A percentile compares a stretch with the other conserved stretches of the same genome.
These are phyloP conservation scores for Ceratobasidium sp. DNA, from an alignment of 1,284 basidiomycete species.

Conservation along the genomic window DNA sequence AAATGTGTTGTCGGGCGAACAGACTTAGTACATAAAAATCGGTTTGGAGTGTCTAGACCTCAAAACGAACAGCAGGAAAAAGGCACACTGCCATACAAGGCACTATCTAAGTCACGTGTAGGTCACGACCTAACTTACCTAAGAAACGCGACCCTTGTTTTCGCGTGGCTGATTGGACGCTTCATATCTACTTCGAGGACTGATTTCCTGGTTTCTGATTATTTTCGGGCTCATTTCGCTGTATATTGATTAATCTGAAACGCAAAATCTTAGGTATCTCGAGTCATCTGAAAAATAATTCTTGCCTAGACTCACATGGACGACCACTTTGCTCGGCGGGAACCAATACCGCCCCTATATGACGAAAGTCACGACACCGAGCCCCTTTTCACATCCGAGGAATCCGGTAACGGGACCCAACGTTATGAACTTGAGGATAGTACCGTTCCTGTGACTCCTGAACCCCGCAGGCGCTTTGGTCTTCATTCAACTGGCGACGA, in stretches of 20 bases:
- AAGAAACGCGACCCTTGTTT: slow-evolving; percentile 30
- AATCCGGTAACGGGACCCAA: not conserved
- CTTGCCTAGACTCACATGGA: not conserved
- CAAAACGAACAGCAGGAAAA: no score
- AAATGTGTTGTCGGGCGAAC: no score
- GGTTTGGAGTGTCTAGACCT: no score
- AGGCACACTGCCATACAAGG: no score
- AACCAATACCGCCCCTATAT: slow-evolving; percentile 40
- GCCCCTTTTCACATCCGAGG: slow-evolving; percentile 23
- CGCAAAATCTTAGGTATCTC: not conserved
- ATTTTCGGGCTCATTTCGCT: slow-evolving; percentile 5
- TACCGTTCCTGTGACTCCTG: slow-evolving; percentile 5
- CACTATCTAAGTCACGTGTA: slow-evolving; percentile 2
- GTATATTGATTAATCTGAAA: slow-evolving; percentile 9
- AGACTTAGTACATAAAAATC: no score
- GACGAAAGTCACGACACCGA: slow-evolving; percentile 15
- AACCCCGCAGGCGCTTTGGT: slow-evolving; percentile 6
- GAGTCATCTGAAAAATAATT: not conserved
- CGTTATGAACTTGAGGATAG: slow-evolving; percentile 28
- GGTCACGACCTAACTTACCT: not conserved
- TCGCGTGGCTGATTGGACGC: slow-evolving; percentile 5
- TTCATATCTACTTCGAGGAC: slow-evolving; percentile 5
- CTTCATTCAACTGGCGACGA: slow-evolving; percentile 25
- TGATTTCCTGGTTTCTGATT: not conserved
- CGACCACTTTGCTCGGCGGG: slow-evolving; percentile 23